These are phyloP conservation scores for Ophiocordyceps australis DNA, from an alignment of 2,329 filamentous ascomycete genomes.

Conservation along the genomic window DNA sequence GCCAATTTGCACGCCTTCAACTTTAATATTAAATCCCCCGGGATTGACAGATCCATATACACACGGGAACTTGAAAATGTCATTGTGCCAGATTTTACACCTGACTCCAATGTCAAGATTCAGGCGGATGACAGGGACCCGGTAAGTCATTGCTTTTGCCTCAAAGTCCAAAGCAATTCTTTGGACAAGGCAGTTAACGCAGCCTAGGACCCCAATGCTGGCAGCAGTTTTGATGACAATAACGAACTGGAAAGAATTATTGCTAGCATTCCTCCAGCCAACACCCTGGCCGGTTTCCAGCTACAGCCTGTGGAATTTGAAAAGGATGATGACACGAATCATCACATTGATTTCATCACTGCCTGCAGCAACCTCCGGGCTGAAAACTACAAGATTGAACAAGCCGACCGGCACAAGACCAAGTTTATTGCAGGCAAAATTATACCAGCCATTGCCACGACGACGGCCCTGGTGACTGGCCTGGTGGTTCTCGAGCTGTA, in stretches of 20 bases:
- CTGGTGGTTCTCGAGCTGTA: conserved; percentile 84
- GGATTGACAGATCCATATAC: conserved; percentile 50
- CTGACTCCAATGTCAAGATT: conserved; percentile 83
- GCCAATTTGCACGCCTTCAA: conserved; percentile 95
- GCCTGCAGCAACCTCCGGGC: conserved; percentile 91
- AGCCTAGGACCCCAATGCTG: conserved; percentile 59
- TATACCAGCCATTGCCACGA: conserved; percentile 94
- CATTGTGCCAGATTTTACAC: conserved; percentile 89
- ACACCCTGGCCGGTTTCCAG: conserved; percentile 72
- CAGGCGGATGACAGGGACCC: conserved; percentile 92
- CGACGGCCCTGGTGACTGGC: conserved; percentile 86
- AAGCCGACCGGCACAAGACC: conserved; percentile 88
- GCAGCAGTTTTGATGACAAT: conserved; percentile 45
- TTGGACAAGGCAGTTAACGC: neutral
- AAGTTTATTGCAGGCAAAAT: conserved; percentile 99
- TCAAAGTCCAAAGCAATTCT: too few relatives aligned
- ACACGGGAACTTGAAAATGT: conserved; percentile 70
- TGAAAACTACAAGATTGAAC: conserved; percentile 93
- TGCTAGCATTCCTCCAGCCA: conserved; percentile 57
- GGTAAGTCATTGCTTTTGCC: conserved; percentile 16
- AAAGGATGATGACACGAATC: conserved; percentile 95
- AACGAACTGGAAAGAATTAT: conserved; percentile 60
- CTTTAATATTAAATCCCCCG: conserved; percentile 85
- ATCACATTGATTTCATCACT: conserved; percentile 98
- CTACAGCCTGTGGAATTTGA: conserved; percentile 89